A percentile compares a stretch with the other conserved stretches of the same genome.
Conservation (phyloP, 768 basidiomycete genomes). For the Tricholoma sp. region DNA sequence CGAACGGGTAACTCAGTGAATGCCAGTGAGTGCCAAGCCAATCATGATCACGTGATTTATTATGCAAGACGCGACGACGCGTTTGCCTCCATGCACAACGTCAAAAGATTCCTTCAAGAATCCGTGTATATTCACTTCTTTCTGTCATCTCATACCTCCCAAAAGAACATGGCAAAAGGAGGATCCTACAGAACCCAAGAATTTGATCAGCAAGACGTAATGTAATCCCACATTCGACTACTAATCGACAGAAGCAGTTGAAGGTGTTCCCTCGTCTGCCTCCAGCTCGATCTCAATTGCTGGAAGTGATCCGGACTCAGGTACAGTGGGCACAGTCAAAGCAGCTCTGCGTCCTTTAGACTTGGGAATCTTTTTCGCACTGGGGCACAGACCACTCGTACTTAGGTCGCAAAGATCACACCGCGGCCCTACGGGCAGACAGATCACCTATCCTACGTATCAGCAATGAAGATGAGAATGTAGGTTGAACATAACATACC, state of each 20-base stretch:
- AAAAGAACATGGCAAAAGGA: no score
- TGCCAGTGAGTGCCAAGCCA: no score
- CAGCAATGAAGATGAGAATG: neutral
- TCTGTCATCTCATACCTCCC: neutral
- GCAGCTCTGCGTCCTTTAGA: conserved; percentile 23
- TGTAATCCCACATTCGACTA: neutral
- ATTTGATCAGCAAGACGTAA: no score
- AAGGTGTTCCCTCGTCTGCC: conserved; percentile 13
- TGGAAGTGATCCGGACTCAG: conserved; percentile 19
- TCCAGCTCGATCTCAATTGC: conserved; percentile 31
- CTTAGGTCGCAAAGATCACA: conserved; percentile 63
- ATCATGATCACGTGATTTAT: no score
- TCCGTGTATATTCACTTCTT: conserved; percentile 47
- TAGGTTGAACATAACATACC: conserved; percentile 34
- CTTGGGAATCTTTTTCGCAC: conserved; percentile 33
- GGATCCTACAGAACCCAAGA: no score
- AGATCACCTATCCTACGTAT: conserved; percentile 46
- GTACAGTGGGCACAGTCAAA: conserved; percentile 1
- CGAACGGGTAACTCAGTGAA: no score
- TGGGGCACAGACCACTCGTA: conserved; percentile 56
- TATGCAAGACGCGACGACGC: no score
- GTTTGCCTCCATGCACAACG: conserved; percentile 99
- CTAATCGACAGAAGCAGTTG: neutral
- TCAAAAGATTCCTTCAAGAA: conserved; percentile 90
- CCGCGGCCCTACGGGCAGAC: conserved; percentile 57